Base-by-base conservation (phyloP, 441 rosid species). In the Melastoma candidum region DNA sequence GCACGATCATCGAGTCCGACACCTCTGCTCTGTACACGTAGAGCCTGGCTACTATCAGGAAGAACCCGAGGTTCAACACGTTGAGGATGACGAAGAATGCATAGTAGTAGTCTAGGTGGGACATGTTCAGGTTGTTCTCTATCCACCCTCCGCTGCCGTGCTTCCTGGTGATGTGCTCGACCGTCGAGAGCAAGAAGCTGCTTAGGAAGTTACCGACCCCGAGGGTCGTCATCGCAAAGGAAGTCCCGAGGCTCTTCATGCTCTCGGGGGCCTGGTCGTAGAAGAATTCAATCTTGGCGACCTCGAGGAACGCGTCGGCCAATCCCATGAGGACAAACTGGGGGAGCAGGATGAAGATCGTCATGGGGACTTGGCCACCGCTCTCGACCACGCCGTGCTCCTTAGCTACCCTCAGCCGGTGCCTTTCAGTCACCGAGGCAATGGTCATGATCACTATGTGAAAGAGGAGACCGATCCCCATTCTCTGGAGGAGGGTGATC, bases 201-300 rank as follows among this genome's bases (percentile, higher is more conserved):
- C 95, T 92, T 0, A 87, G 8, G 74, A 83, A 85, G 46, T 80
- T 80, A 2, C 98, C 96, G 1, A 73, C 39, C 1, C 94, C 96
- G 26, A 92, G 61, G 56, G 74, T 72, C 0, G 83, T 74, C 12
- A 60, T 70, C 12, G 78, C 24, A 49, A 80, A 92, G 0, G 94
- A 85, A 56, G 95, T 85, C 4, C 96, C 98, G 0, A 85, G 82
- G 59, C 96, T 92, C 74, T 85, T 92, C 96, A 83, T 87, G 70
- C 85, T 71, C 48, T 92, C 96, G 0, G 95, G 96, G 2, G 96
- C 96, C 57, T 92, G 98, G 56, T 92, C 98, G 39, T 85, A 88
- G 74, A 88, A 92, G 72, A 85, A 88, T 63, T 85, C 98, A 8
- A 87, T 64, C 78, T 92, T 83, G 3, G 90, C 82, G 1, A 85